Evolutionary conservation across 2,329 filamentous ascomycete genomes (phyloP), one percentile per base, ranked within the genome.

Genomic region (Penicillium glabrum): DNA sequence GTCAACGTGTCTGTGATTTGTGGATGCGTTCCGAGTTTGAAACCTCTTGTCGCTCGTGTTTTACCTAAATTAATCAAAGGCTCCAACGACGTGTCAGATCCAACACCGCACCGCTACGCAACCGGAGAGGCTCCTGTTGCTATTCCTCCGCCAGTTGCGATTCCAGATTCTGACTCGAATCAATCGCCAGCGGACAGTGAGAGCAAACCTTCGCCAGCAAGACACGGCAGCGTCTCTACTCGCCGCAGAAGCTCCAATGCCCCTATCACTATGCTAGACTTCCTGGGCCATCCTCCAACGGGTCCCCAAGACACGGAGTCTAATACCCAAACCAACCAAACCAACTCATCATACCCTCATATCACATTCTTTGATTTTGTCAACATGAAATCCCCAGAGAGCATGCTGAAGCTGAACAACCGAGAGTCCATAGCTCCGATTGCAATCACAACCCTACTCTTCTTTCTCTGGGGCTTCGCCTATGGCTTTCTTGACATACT

Each of bases 1-100:
- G 91, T 96, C 68, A 95, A 96, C 63, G 81, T 96, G 1, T 93
- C 91, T 19, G 92, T 97, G 65, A 88, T 92, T 61, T 96, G 91
- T 69, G 93, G 89, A 43, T 96, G 92, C 67, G 89, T 97, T n/a
- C 93, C 93, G 9, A 93, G 89, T 0, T 78, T 97, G 60, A 97
- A 97, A 71, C 93, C 93, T 1, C 79, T 98, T 7, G 86, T 93
- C 54, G 84, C 90, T 41, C 77, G 83, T 11, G 80, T 86, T 54
- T 64, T 86, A 33, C 85, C 85, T 5, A 78, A 77, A 48, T 75
- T 86, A 72, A 77, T 87, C 46, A 79, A 81, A 46, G 82, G 85
- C 63, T 64, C 72, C 60, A 57, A 75, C 60, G 61, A 73, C 61
- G 53, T 46, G 37, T 64, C 61, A 5, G 57, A 57, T 56, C 54